Evolutionary conservation across 176 grass and related monocot species (phyloP).

Genomic region (Leersia perrieri): DNA sequence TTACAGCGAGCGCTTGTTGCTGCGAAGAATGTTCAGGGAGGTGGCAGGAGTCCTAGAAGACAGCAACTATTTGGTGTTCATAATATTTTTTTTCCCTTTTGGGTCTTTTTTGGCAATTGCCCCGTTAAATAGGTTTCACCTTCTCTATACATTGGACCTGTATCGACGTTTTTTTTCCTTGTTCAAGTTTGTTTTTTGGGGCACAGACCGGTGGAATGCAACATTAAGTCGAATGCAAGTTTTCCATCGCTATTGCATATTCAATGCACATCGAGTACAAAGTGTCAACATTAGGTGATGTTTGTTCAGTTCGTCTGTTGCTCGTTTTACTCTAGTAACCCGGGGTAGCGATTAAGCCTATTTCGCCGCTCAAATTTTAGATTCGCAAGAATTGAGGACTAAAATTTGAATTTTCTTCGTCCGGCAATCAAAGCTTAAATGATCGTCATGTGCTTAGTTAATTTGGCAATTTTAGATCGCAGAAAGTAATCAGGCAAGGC

Average conservation of each 20-base stretch:
- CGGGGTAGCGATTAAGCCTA: no score
- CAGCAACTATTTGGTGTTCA: slow-evolving; percentile 43
- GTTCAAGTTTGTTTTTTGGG: slow-evolving; percentile 14
- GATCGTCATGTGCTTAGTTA: no score
- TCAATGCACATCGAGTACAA: neutral
- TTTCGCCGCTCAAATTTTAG: no score
- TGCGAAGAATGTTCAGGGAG: slow-evolving; percentile 12
- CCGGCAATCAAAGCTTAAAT: no score
- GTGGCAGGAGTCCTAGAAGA: neutral
- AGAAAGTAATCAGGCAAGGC: no score
- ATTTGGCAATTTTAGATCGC: no score
- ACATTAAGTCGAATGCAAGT: slow-evolving; percentile 33
- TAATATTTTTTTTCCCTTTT: slow-evolving; percentile 30
- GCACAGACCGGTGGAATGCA: slow-evolving; percentile 10
- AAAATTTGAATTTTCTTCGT: no score
- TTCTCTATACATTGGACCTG: neutral
- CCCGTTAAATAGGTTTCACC: slow-evolving; percentile 21
- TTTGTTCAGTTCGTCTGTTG: no score
- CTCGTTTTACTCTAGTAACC: no score
- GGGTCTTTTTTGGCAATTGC: slow-evolving; percentile 5
- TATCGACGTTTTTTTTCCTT: neutral
- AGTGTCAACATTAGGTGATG: no score
- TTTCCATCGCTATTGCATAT: neutral
- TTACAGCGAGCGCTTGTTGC: neutral
- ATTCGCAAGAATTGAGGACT: no score